phyloP scores from a whole-genome alignment of 768 basidiomycete species.

The Trametes cingulata region DNA sequence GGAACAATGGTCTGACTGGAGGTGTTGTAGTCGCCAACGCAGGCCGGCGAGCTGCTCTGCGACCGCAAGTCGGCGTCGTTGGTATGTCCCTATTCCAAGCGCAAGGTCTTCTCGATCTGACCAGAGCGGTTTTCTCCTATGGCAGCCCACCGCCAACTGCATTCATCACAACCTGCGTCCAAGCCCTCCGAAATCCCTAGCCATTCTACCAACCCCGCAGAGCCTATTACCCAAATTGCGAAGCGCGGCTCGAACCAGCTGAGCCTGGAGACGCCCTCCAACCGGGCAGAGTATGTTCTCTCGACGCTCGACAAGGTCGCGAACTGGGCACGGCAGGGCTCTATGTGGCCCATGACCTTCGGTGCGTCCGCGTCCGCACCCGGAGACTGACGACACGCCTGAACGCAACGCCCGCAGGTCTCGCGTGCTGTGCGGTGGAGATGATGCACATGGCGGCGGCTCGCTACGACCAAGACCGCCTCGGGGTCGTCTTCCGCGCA shows the following conservation, averaged over 20 bases:
- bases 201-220: conserved; percentile 43
- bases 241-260: conserved; percentile 80
- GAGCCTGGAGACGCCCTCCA: conserved; percentile 85
- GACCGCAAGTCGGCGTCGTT: conserved; percentile 45
- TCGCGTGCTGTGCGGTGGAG: conserved; percentile 99
- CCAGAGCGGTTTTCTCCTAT: background rate
- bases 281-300: conserved; percentile 87
- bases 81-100: conserved; percentile 33
- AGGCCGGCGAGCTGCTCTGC: conserved; percentile 46
- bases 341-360: conserved; percentile 99
- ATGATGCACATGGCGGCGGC: conserved; percentile 99
- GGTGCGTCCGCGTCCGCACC: conserved; percentile 42
- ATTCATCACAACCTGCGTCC: conserved; percentile 48
- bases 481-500: conserved; percentile 99
- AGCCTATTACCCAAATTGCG: conserved; percentile 72
- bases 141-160: conserved; percentile 55
- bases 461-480: conserved; percentile 96
- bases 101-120: background rate
- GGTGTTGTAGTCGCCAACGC: conserved; percentile 37
- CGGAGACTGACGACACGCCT: too few relatives aligned
- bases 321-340: conserved; percentile 97
- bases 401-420: conserved; percentile 48
- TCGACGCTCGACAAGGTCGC: conserved; percentile 95
- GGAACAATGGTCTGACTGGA: background rate
- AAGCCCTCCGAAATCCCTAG: conserved; percentile 44